Conservation (phyloP, 1,284 basidiomycete species). For the Athelia sp. region DNA sequence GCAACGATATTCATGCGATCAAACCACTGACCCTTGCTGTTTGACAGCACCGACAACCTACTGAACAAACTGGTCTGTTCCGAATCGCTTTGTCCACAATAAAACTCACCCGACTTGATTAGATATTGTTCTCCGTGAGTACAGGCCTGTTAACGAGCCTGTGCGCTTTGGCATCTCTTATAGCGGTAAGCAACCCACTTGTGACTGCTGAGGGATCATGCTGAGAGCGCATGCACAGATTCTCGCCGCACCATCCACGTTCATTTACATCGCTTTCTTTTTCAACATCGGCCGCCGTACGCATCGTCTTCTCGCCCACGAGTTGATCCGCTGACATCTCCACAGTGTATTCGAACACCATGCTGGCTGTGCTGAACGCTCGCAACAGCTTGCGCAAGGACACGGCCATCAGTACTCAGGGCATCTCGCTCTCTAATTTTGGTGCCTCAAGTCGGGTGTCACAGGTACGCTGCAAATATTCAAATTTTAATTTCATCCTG, state of each 20-base stretch:
- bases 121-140: conserved; percentile 52
- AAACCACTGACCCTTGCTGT: too few species aligned
- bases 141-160: conserved; percentile 51
- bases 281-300: conserved; percentile 49
- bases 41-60: conserved; percentile 45
- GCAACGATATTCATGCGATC: conserved; percentile 2
- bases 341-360: conserved; percentile 49
- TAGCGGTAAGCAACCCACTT: conserved; percentile 35
- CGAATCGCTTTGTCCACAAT: conserved; percentile 1
- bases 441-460: too few species aligned
- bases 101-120: neutral
- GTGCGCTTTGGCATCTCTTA: conserved; percentile 48
- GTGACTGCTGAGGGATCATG: neutral
- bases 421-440: too few species aligned
- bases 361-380: conserved; percentile 52
- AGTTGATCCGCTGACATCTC: conserved; percentile 6
- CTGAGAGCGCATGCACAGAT: conserved; percentile 29
- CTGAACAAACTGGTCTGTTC: conserved; percentile 44
- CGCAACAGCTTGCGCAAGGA: conserved; percentile 22
- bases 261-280: conserved; percentile 55
- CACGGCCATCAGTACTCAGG: too few species aligned
- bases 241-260: conserved; percentile 37
- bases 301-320: too few species aligned
- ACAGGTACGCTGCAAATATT: too few species aligned
- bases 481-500: too few species aligned